Conservation (phyloP, 495 filamentous ascomycete genomes). For the Hypoxylon subgilvum region DNA sequence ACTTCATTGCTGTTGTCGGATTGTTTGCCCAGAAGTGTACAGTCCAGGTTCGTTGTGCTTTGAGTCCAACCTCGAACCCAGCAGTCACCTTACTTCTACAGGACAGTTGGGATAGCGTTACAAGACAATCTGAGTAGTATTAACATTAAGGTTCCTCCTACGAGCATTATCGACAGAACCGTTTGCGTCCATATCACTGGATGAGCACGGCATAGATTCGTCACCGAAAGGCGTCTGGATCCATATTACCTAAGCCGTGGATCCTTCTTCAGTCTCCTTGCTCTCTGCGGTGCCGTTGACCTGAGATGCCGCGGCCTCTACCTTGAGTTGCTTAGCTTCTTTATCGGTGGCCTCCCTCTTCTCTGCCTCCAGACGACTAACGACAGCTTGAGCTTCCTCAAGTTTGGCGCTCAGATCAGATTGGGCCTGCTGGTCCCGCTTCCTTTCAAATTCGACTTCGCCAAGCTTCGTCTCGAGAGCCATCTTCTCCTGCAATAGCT, state of each 20-base stretch:
- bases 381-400: constrained; percentile 13
- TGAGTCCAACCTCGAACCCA: too few relatives aligned
- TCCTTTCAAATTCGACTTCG: constrained; percentile 15
- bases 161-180: constrained; percentile 20
- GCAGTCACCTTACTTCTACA: constrained; percentile 4
- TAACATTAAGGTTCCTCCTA: constrained; percentile 32
- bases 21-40: too few relatives aligned
- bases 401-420: constrained; percentile 22
- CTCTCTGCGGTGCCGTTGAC: constrained; percentile 22
- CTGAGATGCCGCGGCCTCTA: constrained; percentile 10
- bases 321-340: constrained; percentile 22
- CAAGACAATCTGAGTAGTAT: constrained; percentile 28
- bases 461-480: constrained; percentile 21
- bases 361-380: constrained; percentile 22
- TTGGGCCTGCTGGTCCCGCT: constrained; percentile 18
- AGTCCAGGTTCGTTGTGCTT: too few relatives aligned
- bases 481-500: constrained; percentile 16
- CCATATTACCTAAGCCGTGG: constrained; percentile 23
- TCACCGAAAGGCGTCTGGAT: too few relatives aligned
- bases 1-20: too few relatives aligned
- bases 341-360: constrained; percentile 21
- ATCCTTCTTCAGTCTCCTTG: constrained; percentile 17
- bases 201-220: not conserved
- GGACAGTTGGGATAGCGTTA: constrained; percentile 22
- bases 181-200: constrained; percentile 4